These are phyloP conservation scores for Parafenestella ontariensis DNA, from an alignment of 2,329 filamentous ascomycete species.

Conservation along the genomic window DNA sequence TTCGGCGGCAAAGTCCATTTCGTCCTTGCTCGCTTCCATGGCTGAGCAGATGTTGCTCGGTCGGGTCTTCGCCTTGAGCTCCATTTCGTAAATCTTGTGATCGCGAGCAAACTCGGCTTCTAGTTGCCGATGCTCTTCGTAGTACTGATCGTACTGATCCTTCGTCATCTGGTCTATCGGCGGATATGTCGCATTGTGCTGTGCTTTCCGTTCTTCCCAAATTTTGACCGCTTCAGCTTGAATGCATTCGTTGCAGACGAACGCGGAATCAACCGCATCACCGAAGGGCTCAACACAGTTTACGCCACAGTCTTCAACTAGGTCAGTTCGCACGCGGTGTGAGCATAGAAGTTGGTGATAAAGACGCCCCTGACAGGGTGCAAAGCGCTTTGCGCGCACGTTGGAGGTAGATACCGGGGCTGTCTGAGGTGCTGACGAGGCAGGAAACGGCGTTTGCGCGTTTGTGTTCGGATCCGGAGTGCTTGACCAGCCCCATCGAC, in stretches of 20 bases:
- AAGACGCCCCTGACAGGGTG: conserved; percentile 43
- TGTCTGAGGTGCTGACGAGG: conserved; percentile 11
- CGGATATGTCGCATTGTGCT: conserved; percentile 38
- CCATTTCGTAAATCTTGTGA: conserved; percentile 33
- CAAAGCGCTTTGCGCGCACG: conserved; percentile 38
- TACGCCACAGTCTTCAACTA: conserved; percentile 44
- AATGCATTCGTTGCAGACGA: conserved; percentile 44
- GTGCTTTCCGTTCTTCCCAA: conserved; percentile 35
- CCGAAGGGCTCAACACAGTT: conserved; percentile 44
- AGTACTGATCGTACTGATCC: conserved; percentile 43
- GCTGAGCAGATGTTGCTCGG: conserved; percentile 42
- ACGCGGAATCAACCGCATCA: conserved; percentile 23
- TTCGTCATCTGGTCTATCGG: conserved; percentile 37
- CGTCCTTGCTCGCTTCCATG: conserved; percentile 39
- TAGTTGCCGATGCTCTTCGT: conserved; percentile 36
- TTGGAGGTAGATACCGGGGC: conserved; percentile 20
- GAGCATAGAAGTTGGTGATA: conserved; percentile 47
- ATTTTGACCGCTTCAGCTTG: conserved; percentile 35
- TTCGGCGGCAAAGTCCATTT: conserved; percentile 39
- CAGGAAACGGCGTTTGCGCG: conserved; percentile 12
- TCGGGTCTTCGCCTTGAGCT: conserved; percentile 31
- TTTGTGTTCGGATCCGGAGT: conserved; percentile 27
- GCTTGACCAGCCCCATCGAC: conserved; percentile 44
- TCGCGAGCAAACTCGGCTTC: conserved; percentile 37
- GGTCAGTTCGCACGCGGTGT: conserved; percentile 45